phyloP scores from a whole-genome alignment of 768 basidiomycete genomes.

The Boletus rubropictus region DNA sequence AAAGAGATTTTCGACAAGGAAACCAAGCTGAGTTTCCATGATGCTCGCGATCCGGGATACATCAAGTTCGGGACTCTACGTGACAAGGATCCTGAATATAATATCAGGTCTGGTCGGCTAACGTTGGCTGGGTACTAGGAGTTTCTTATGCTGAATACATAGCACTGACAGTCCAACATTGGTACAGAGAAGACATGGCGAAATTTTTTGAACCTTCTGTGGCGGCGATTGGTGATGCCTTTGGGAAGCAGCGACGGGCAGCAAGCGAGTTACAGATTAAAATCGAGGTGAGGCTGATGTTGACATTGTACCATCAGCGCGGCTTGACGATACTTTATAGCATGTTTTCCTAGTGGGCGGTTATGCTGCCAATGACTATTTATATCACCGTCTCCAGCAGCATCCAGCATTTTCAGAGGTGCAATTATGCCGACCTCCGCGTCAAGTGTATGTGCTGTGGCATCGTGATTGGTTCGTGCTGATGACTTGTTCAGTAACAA shows the following conservation, averaged over 20 bases:
- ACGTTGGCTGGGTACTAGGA: slow-evolving; percentile 34
- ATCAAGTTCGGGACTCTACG: slow-evolving; percentile 35
- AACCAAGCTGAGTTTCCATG: slow-evolving; percentile 38
- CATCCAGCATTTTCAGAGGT: slow-evolving; percentile 33
- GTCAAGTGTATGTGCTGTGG: slow-evolving; percentile 37
- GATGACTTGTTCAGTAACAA: slow-evolving; percentile 28
- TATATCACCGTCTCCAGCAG: slow-evolving; percentile 38
- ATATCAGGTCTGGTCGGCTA: slow-evolving; percentile 35
- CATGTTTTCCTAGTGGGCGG: slow-evolving; percentile 48
- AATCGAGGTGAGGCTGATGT: slow-evolving; percentile 16
- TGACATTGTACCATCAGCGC: neutral
- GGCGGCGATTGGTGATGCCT: slow-evolving; percentile 30
- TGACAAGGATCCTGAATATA: slow-evolving; percentile 30
- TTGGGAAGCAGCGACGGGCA: slow-evolving; percentile 25
- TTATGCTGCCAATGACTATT: slow-evolving; percentile 44
- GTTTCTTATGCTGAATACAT: neutral
- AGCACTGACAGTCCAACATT: neutral
- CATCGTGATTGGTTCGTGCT: neutral
- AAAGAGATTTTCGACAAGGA: slow-evolving; percentile 31
- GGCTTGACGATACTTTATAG: slow-evolving; percentile 7
- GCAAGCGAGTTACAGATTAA: slow-evolving; percentile 20
- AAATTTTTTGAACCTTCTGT: slow-evolving; percentile 41
- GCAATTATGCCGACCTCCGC: slow-evolving; percentile 42
- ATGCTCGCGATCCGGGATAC: slow-evolving; percentile 30
- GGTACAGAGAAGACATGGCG: slow-evolving; percentile 31